Evolutionary conservation across 2,329 filamentous ascomycete species (phyloP).

Genomic region (Claviceps sorghi): DNA sequence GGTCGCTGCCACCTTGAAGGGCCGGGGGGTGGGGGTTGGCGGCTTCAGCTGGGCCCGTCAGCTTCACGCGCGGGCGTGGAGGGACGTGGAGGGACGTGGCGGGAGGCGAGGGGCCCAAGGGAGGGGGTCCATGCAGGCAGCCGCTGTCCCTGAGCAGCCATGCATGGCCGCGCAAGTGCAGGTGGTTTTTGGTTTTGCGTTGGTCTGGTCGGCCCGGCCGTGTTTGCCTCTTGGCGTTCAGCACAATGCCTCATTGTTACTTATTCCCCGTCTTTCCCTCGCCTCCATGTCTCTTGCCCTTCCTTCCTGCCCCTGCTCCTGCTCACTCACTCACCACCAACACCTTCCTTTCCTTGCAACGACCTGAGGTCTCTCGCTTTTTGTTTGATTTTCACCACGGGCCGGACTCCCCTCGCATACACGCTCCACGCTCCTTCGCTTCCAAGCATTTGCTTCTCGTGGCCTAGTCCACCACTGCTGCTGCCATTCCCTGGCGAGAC

Average conservation of each 20-base stretch:
- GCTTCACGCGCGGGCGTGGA: neutral
- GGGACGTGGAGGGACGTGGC: no score
- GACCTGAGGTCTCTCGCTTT: conserved; percentile 5
- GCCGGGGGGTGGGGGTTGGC: no score
- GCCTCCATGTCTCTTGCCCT: no score
- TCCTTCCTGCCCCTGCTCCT: neutral
- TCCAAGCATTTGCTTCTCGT: neutral
- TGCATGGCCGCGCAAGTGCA: no score
- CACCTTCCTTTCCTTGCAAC: conserved; percentile 6
- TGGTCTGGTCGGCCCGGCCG: no score
- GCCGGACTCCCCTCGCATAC: conserved; percentile 6
- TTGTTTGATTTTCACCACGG: conserved; percentile 6
- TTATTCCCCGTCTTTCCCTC: neutral
- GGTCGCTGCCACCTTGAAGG: neutral
- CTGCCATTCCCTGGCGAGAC: neutral
- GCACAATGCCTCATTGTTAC: neutral
- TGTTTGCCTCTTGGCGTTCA: no score
- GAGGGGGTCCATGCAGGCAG: neutral
- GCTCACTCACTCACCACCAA: conserved; percentile 1
- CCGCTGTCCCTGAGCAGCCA: neutral
- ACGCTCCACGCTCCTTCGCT: conserved; percentile 6
- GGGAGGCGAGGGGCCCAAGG: no score
- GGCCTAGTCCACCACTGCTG: neutral
- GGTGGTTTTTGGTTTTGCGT: neutral
- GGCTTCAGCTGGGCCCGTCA: neutral